Base-by-base conservation (phyloP, 2,329 filamentous ascomycete genomes). In the Sclerotinia minor region DNA sequence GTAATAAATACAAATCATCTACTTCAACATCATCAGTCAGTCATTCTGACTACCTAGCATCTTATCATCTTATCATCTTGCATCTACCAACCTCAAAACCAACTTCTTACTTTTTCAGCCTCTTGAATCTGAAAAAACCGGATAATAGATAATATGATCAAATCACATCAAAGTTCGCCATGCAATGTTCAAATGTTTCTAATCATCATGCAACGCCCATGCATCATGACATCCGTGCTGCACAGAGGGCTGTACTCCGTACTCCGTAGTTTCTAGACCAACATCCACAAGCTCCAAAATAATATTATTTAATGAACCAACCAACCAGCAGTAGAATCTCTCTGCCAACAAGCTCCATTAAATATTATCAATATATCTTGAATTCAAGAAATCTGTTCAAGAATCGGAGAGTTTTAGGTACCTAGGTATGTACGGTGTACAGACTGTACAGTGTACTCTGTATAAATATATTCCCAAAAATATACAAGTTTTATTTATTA, bases 141-240 rank as follows among this genome's bases (percentile, higher is more conserved):
- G 38, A 41, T 41, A 2, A 6, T 35, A 8, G 17, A 7, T 35
- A 8, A 35, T 8, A 24, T 55, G 29, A 29, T 29, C 29, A n/a
- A 2, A 24, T 55, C 19, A 38, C 32, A 38, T 55, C 53, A 38
- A 38, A 38, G 35, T 35, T 38, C 35, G 17, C 53, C 32, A 55
- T 24, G n/a, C 53, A 35, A 35, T 35, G 35, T 35, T 35, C 35
- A 29, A 55, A 38, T 17, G 11, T 7, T 52, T 26, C 11, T 21
- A 11, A 55, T 55, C 53, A 21, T 5, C n/a, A 55, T 55, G 53
- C 53, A 55, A 55, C 53, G 32, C 32, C 53, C 35, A 55, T 55
- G 53, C 53, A 55, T 55, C 53, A 55, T 55, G 53, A 55, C 53
- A 55, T 55, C 53, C 53, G 32, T 55, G 53, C 21, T 41, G 38